These are phyloP conservation scores for Schizosaccharomyces lindneri DNA, from an alignment of 805 yeast genomes.

Conservation along the genomic window DNA sequence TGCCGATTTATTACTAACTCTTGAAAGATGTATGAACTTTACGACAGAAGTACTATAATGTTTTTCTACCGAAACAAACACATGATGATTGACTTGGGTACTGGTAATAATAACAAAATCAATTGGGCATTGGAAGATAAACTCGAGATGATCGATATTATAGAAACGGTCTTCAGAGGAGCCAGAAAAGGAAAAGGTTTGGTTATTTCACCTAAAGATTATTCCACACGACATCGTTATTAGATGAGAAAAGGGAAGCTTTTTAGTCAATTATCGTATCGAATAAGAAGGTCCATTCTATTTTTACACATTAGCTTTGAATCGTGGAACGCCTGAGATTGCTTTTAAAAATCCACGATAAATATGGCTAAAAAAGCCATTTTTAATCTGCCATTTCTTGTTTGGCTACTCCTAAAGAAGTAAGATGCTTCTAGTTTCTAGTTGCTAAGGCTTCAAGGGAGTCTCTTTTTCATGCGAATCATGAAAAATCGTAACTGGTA, in stretches of 20 bases:
- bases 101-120: slow-evolving; percentile 88
- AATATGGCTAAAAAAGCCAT: too few species aligned
- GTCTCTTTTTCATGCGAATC: too few species aligned
- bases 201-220: slow-evolving; percentile 48
- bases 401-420: too few species aligned
- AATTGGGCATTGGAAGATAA: slow-evolving; percentile 55
- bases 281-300: too few species aligned
- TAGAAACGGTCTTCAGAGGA: slow-evolving; percentile 75
- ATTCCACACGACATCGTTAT: slow-evolving; percentile 7
- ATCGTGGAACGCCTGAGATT: too few species aligned
- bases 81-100: slow-evolving; percentile 96
- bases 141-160: slow-evolving; percentile 74
- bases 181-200: slow-evolving; percentile 83
- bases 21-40: slow-evolving; percentile 48
- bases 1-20: neutral
- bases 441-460: too few species aligned
- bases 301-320: too few species aligned
- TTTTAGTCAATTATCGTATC: too few species aligned
- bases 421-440: too few species aligned
- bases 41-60: slow-evolving; percentile 82
- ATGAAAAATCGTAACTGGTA: too few species aligned
- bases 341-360: too few species aligned
- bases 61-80: slow-evolving; percentile 62
- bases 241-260: neutral
- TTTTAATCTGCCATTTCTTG: too few species aligned